Conservation (phyloP, 768 basidiomycete species). For the Agaricus sinodeliciosus region DNA sequence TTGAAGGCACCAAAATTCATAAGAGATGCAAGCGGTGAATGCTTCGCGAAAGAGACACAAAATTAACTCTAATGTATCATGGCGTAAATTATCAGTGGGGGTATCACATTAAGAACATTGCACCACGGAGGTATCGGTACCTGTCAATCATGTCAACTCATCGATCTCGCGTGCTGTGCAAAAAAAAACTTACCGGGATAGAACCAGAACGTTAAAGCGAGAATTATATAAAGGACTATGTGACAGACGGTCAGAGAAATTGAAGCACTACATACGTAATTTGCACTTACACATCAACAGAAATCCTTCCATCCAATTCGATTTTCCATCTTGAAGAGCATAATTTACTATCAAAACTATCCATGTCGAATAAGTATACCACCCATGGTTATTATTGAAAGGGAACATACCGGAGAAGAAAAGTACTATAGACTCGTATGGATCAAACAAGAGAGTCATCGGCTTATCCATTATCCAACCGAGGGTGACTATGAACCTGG, state of each 20-base stretch:
- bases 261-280: not conserved
- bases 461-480: slow-evolving; percentile 83
- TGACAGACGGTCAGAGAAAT: not conserved
- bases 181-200: slow-evolving; percentile 32
- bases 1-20: no score
- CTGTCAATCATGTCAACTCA: not conserved
- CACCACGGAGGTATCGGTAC: not conserved
- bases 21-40: no score
- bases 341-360: slow-evolving; percentile 80
- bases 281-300: slow-evolving; percentile 32
- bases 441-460: slow-evolving; percentile 78
- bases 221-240: slow-evolving; percentile 64
- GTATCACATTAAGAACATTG: no score
- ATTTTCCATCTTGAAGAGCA: slow-evolving; percentile 74
- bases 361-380: not conserved
- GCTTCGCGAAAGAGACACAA: no score
- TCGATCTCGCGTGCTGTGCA: no score
- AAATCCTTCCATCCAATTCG: slow-evolving; percentile 79
- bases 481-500: slow-evolving; percentile 64
- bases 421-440: slow-evolving; percentile 71
- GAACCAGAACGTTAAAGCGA: slow-evolving; percentile 65
- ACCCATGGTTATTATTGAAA: not conserved
- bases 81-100: no score
- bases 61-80: no score
- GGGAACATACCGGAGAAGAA: slow-evolving; percentile 34